These are phyloP conservation scores for Obba rivulosa DNA, from an alignment of 768 basidiomycete species.

Conservation along the genomic window DNA sequence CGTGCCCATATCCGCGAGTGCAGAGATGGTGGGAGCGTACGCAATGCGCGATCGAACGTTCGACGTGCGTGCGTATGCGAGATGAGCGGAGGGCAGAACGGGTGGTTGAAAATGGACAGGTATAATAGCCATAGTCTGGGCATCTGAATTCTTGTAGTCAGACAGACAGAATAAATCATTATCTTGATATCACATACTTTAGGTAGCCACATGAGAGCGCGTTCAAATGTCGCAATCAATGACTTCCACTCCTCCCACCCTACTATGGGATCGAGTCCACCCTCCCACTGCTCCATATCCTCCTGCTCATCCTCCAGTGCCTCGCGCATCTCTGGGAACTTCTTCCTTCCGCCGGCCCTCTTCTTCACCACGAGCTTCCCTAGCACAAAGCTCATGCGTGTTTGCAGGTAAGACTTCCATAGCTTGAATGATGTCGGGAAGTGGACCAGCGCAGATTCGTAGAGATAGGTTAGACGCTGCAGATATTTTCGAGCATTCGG, in stretches of 20 bases:
- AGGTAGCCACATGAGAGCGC: constrained; percentile 92
- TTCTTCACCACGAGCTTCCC: constrained; percentile 70
- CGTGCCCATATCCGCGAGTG: constrained; percentile 90
- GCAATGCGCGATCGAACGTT: constrained; percentile 91
- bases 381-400: constrained; percentile 81
- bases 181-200: constrained; percentile 47
- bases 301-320: constrained; percentile 81
- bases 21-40: constrained; percentile 88
- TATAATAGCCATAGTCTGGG: constrained; percentile 95
- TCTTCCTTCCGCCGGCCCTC: constrained; percentile 83
- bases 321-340: constrained; percentile 87
- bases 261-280: constrained; percentile 79
- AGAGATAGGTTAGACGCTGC: constrained; percentile 86
- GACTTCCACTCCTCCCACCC: constrained; percentile 96
- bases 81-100: constrained; percentile 77
- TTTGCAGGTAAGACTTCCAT: constrained; percentile 89
- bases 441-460: constrained; percentile 83
- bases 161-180: constrained; percentile 3
- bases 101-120: constrained; percentile 84
- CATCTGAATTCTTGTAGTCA: constrained; percentile 44
- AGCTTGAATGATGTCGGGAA: constrained; percentile 92
- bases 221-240: constrained; percentile 83
- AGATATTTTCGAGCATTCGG: constrained; percentile 68
- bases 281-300: constrained; percentile 80
- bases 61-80: constrained; percentile 88